phyloP scores from a whole-genome alignment of 768 basidiomycete species.

The Tulasnella sp. region DNA sequence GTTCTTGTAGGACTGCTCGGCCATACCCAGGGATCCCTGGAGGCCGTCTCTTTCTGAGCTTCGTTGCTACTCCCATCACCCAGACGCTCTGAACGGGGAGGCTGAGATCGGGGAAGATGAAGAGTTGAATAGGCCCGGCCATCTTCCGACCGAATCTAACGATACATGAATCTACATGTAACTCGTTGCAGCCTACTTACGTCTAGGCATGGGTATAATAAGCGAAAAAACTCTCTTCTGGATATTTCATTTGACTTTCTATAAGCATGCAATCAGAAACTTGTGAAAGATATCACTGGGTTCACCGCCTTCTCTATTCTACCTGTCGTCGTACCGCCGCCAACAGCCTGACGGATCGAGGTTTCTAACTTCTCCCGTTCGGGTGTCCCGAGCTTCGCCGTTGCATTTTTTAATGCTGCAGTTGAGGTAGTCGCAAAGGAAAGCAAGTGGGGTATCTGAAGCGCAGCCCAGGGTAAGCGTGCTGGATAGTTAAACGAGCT shows the following conservation, averaged over 20 bases:
- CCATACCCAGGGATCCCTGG: conserved; percentile 38
- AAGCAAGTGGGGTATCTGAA: conserved; percentile 69
- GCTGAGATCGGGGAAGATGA: conserved; percentile 6
- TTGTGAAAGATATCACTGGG: conserved; percentile 71
- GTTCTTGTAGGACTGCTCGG: conserved; percentile 34
- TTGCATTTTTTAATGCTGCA: conserved; percentile 81
- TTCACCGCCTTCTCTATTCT: too few relatives aligned
- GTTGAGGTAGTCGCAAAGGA: conserved; percentile 72
- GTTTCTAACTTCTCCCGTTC: conserved; percentile 69
- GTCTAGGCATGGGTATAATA: too few relatives aligned
- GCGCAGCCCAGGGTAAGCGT: conserved; percentile 44
- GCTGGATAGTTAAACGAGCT: conserved; percentile 45
- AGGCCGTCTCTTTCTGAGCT: conserved; percentile 36
- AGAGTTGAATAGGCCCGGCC: background rate
- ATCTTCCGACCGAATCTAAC: too few relatives aligned
- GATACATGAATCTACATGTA: too few relatives aligned
- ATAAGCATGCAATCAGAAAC: conserved; percentile 18
- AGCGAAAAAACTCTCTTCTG: too few relatives aligned
- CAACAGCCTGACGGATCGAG: too few relatives aligned
- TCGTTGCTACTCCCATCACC: conserved; percentile 17
- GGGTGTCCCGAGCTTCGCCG: conserved; percentile 61
- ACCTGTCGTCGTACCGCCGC: conserved; percentile 49
- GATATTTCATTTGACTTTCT: too few relatives aligned
- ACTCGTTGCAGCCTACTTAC: too few relatives aligned
- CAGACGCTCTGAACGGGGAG: background rate